These are phyloP conservation scores for Periconia digitata DNA, from an alignment of 2,329 filamentous ascomycete genomes.

Conservation along the genomic window DNA sequence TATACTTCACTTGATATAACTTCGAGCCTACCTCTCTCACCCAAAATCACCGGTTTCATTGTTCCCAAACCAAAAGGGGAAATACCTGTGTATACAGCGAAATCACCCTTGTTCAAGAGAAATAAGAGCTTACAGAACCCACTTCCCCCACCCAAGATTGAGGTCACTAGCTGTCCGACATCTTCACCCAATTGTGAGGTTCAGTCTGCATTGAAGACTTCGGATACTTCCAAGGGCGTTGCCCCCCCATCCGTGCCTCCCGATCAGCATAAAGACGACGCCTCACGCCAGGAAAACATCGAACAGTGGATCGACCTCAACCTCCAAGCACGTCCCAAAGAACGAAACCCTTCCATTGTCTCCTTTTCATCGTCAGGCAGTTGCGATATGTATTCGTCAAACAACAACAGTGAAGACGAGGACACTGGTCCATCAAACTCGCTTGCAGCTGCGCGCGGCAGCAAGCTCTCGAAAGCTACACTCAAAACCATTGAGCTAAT, in stretches of 20 bases:
- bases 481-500: conserved; percentile 29
- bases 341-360: conserved; percentile 27
- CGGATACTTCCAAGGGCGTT: conserved; percentile 4
- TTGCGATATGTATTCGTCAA: conserved; percentile 33
- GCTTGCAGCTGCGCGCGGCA: neutral
- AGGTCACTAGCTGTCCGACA: conserved; percentile 10
- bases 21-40: neutral
- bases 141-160: conserved; percentile 1
- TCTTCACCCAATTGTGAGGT: neutral
- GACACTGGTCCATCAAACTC: neutral
- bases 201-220: neutral
- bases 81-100: neutral
- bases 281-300: conserved; percentile 19
- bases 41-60: too few relatives aligned
- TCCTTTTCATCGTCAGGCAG: conserved; percentile 32
- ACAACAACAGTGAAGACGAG: conserved; percentile 29
- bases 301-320: conserved; percentile 29
- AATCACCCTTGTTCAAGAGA: conserved; percentile 10
- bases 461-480: conserved; percentile 18
- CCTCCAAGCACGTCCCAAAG: conserved; percentile 19
- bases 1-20: conserved; percentile 1
- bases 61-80: conserved; percentile 2
- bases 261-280: neutral
- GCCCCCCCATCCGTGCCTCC: neutral
- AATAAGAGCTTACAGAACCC: conserved; percentile 3